Evolutionary conservation across 2,329 filamentous ascomycete species (phyloP).

Genomic region (Colletotrichum somersetense): DNA sequence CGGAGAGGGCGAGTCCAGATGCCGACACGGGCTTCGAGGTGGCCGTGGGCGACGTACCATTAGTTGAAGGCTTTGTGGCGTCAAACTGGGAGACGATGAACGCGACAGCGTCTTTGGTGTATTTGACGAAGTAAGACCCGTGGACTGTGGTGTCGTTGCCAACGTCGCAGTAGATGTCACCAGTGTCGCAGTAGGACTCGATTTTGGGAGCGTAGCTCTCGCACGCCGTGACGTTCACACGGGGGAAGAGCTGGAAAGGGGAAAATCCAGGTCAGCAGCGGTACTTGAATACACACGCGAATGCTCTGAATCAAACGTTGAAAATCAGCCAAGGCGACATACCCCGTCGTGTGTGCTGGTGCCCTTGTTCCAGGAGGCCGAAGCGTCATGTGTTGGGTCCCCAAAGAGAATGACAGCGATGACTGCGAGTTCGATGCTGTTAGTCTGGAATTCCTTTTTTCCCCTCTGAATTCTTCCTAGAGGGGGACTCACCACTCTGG

Average conservation of each 20-base stretch:
- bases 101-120: constrained; percentile 51
- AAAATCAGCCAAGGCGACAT: constrained; percentile 42
- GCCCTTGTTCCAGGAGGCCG: constrained; percentile 53
- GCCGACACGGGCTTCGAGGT: constrained; percentile 11
- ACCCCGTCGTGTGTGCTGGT: constrained; percentile 55
- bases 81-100: constrained; percentile 53
- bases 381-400: constrained; percentile 56
- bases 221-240: constrained; percentile 52
- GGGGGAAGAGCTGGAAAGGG: constrained; percentile 51
- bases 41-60: constrained; percentile 23
- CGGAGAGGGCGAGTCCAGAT: constrained; percentile 1
- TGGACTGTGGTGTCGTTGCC: constrained; percentile 50
- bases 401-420: constrained; percentile 57
- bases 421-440: constrained; percentile 47
- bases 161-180: constrained; percentile 56
- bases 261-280: not conserved
- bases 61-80: constrained; percentile 17
- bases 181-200: constrained; percentile 57
- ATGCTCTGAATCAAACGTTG: not conserved
- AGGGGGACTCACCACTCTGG: constrained; percentile 49
- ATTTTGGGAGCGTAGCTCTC: constrained; percentile 52
- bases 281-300: no score
- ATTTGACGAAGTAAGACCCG: constrained; percentile 52
- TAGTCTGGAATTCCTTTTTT: constrained; percentile 7
- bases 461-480: not conserved